These are phyloP conservation scores for Lecanosticta acicola DNA, from an alignment of 2,329 filamentous ascomycete species.

Conservation along the genomic window DNA sequence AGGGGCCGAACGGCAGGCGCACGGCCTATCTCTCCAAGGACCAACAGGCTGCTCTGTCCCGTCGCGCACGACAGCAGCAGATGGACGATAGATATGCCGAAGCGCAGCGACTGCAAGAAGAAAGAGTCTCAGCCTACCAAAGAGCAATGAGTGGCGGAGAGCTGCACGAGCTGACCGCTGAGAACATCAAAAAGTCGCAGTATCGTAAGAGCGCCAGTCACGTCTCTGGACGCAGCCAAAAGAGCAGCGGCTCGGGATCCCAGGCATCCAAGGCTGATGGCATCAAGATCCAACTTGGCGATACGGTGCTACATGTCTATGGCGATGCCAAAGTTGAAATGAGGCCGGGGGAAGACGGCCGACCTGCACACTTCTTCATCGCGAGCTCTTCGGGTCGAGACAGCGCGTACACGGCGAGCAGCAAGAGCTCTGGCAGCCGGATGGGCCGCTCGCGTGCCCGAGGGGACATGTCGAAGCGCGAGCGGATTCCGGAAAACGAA, in stretches of 20 bases:
- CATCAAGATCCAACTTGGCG: conserved; percentile 25
- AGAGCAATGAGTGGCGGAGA: conserved; percentile 19
- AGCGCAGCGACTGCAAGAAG: conserved; percentile 11
- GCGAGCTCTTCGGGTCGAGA: conserved; percentile 19
- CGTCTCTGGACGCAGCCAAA: conserved; percentile 26
- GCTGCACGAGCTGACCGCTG: conserved; percentile 24
- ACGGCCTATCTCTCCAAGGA: conserved; percentile 24
- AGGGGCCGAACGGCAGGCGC: conserved; percentile 23
- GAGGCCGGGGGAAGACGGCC: conserved; percentile 23
- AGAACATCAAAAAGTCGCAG: conserved; percentile 23
- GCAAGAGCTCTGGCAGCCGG: conserved; percentile 20
- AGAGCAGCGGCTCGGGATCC: conserved; percentile 21
- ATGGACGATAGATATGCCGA: conserved; percentile 10
- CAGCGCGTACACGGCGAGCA: conserved; percentile 20
- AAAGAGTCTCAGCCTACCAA: conserved; percentile 27
- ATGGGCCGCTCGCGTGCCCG: conserved; percentile 17
- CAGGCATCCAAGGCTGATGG: conserved; percentile 17
- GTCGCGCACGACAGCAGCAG: conserved; percentile 13
- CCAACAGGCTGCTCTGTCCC: conserved; percentile 19
- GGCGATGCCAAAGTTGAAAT: conserved; percentile 26
- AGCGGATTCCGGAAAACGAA: conserved; percentile 21
- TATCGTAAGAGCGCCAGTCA: conserved; percentile 15
- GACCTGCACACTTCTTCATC: conserved; percentile 19
- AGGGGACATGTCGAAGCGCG: conserved; percentile 4
- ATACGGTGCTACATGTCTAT: conserved; percentile 26